A percentile compares a stretch with the other conserved stretches of the same genome.
phyloP scores from a whole-genome alignment of 1,284 basidiomycete species.

The Phenoliferia sp. region DNA sequence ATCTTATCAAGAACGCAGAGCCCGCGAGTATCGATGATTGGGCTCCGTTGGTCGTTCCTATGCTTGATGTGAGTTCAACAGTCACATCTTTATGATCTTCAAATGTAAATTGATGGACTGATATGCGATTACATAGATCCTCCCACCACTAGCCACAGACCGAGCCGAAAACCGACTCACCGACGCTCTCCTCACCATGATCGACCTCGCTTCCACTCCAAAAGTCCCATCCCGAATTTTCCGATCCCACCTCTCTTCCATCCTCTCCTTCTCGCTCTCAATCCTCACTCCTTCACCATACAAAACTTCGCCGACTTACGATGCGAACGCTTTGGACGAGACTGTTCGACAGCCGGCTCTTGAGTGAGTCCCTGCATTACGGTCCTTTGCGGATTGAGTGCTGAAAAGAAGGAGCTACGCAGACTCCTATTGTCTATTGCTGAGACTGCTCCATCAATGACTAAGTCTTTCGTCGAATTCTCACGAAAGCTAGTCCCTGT shows the following conservation, averaged over 20 bases:
- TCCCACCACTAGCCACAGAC: slow-evolving; percentile 6
- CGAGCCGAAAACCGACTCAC: slow-evolving; percentile 4
- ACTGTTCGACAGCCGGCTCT: slow-evolving; percentile 2
- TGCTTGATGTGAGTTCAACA: slow-evolving; percentile 4
- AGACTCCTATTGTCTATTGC: slow-evolving; percentile 8
- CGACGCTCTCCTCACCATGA: neutral
- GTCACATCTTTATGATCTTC: neutral
- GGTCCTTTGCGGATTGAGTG: neutral
- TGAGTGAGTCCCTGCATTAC: neutral
- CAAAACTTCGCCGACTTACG: neutral
- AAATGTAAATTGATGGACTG: neutral
- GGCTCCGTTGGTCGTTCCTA: neutral
- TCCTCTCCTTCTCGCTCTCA: slow-evolving; percentile 2
- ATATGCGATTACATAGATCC: neutral
- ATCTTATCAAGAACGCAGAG: slow-evolving; percentile 1
- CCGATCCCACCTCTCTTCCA: slow-evolving; percentile 4
- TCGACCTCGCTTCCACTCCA: slow-evolving; percentile 11
- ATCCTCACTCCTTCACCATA: slow-evolving; percentile 4
- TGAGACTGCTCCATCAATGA: slow-evolving; percentile 10
- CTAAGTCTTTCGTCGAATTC: neutral
- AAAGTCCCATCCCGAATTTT: slow-evolving; percentile 11
- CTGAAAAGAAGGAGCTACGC: neutral
- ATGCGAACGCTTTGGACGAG: neutral
- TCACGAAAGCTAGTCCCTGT: neutral
- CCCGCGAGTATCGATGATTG: neutral